Base-by-base conservation (phyloP, 441 rosid species). In the Pelargonium fulgidum region DNA sequence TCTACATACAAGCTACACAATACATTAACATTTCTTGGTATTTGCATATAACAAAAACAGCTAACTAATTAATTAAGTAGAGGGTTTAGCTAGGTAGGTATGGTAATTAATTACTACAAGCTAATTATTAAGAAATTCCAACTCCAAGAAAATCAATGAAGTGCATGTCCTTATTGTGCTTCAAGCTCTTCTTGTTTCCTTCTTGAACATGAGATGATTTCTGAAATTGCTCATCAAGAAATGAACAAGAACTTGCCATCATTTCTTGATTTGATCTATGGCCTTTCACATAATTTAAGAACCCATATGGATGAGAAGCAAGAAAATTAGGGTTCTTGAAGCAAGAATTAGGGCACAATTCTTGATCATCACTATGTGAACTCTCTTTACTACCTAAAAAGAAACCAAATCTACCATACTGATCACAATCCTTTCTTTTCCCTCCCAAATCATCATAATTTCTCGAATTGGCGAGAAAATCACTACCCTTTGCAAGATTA, bases 131-230 rank as follows among this genome's bases (percentile, higher is more conserved):
- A 50, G 58, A 59, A 17, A 59, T 59, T 59, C 63, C 63, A 19
- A 59, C 63, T 3, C 63, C 63, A 59, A 59, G 63, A 59, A 59
- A 59, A 59, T 59, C 63, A 17, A 59, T 59, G 63, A 59, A 59
- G 33, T 10, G 33, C 17, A 17, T 11, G 19, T 59, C 63, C 26
- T 17, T 19, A 6, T 19, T 59, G 9, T 22, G 20, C 63, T 59
- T 59, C 0, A 7, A 1, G 29, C 4, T 50, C n/a, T n/a, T 50
- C 17, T 50, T 50, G 16, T n/a, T 17, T n/a, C 16, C 58, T 50
- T 50, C 17, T 50, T n/a, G 58, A n/a, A 13, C 16, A 50, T 50
- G 58, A 13, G 58, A 16, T 50, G 58, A 50, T 17, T 50, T 50
- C 14, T 50, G 16, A 50, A 50, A 6, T 17, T n/a, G 0, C 2